A percentile compares a stretch with the other conserved stretches of the same genome.
These are phyloP conservation scores for Plasmodium yoelii DNA, from an alignment of 169 alveolate species.

Conservation along the genomic window DNA sequence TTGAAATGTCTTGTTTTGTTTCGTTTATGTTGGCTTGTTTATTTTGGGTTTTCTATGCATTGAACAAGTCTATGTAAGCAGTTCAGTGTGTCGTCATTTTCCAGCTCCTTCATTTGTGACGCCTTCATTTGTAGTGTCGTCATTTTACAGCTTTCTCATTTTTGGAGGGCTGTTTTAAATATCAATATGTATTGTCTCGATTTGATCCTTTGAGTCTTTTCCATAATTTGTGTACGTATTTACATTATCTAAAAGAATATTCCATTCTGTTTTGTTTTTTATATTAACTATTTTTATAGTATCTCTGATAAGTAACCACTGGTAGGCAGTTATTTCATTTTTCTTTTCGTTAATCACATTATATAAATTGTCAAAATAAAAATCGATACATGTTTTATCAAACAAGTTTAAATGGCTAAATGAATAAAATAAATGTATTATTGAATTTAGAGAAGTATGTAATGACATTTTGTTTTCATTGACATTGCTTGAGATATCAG, in stretches of 20 bases:
- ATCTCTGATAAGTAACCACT: slow-evolving; percentile 61
- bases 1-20: slow-evolving; percentile 39
- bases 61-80: slow-evolving; percentile 11
- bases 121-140: too few species aligned
- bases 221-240: slow-evolving; percentile 28
- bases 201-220: slow-evolving; percentile 20
- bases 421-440: slow-evolving; percentile 46
- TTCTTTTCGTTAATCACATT: slow-evolving; percentile 45
- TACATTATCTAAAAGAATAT: slow-evolving; percentile 38
- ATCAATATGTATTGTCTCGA: slow-evolving; percentile 52
- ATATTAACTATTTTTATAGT: slow-evolving; percentile 21
- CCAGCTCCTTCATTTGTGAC: too few species aligned
- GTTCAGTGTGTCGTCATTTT: background rate
- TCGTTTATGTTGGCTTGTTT: slow-evolving; percentile 38
- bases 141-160: too few species aligned
- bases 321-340: slow-evolving; percentile 72
- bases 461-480: background rate
- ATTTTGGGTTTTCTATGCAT: slow-evolving; percentile 49
- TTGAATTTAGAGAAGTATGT: slow-evolving; percentile 24
- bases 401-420: slow-evolving; percentile 28
- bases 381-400: slow-evolving; percentile 34
- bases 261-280: slow-evolving; percentile 43
- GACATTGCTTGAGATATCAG: background rate
- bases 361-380: slow-evolving; percentile 54
- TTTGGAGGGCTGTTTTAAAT: background rate